Conservation (phyloP, 2,329 filamentous ascomycete species). For the Huntiella savannae region DNA sequence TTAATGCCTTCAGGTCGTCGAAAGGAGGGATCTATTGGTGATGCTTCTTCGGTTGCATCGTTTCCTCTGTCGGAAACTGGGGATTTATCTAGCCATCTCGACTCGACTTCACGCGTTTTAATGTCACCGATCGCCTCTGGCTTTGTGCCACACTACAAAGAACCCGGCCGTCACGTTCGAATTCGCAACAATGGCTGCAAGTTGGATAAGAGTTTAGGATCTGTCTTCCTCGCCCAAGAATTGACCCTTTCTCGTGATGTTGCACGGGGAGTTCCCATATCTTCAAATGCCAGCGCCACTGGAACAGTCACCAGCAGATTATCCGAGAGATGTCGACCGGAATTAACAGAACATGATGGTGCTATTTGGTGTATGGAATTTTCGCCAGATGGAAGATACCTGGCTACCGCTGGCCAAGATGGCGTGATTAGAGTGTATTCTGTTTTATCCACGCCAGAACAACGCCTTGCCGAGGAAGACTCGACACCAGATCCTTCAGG, state of each 20-base stretch:
- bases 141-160: slow-evolving; percentile 72
- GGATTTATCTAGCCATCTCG: slow-evolving; percentile 59
- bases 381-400: slow-evolving; percentile 73
- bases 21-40: slow-evolving; percentile 19
- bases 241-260: slow-evolving; percentile 27
- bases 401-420: slow-evolving; percentile 86
- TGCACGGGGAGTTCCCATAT: slow-evolving; percentile 10
- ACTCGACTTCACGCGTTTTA: slow-evolving; percentile 43
- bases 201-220: slow-evolving; percentile 63
- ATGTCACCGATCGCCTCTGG: slow-evolving; percentile 36
- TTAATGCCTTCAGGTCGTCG: slow-evolving; percentile 28
- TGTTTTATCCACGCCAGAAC: slow-evolving; percentile 65
- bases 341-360: slow-evolving; percentile 25
- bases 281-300: neutral
- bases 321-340: slow-evolving; percentile 12
- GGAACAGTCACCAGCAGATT: neutral
- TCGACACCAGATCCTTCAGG: slow-evolving; percentile 30
- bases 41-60: slow-evolving; percentile 13
- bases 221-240: slow-evolving; percentile 81
- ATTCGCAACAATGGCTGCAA: slow-evolving; percentile 58
- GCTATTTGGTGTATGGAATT: slow-evolving; percentile 90
- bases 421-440: slow-evolving; percentile 72
- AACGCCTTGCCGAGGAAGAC: slow-evolving; percentile 57
- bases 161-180: slow-evolving; percentile 79
- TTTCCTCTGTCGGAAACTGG: slow-evolving; percentile 23